Percentiles rank a stretch among this genome's conserved stretches.
phyloP scores from a whole-genome alignment of 2,329 filamentous ascomycete genomes.

The Colletotrichum shisoi region DNA sequence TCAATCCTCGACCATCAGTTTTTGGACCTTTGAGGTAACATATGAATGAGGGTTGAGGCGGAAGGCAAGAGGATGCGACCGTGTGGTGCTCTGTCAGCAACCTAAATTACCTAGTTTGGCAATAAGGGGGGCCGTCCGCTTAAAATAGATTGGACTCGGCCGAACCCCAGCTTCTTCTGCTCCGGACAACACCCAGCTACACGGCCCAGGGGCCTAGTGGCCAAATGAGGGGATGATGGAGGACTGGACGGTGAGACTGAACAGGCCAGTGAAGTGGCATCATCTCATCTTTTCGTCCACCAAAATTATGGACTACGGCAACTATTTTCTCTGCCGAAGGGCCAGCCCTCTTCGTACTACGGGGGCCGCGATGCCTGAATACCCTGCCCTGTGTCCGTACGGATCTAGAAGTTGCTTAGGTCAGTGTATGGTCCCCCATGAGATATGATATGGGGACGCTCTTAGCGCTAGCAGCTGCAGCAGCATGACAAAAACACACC shows the following conservation, averaged over 20 bases:
- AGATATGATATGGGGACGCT: slow-evolving; percentile 25
- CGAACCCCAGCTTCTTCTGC: not conserved
- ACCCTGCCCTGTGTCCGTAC: slow-evolving; percentile 7
- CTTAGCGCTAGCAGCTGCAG: slow-evolving; percentile 23
- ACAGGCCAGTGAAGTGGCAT: slow-evolving; percentile 4
- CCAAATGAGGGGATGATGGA: not conserved
- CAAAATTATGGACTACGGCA: not conserved
- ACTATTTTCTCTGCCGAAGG: not conserved
- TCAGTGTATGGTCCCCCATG: slow-evolving; percentile 7
- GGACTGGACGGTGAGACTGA: slow-evolving; percentile 9
- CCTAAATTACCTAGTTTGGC: not conserved
- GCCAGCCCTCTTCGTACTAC: slow-evolving; percentile 22
- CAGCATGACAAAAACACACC: slow-evolving; percentile 27
- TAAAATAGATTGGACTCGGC: slow-evolving; percentile 25
- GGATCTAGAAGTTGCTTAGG: not conserved
- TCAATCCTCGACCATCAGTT: not conserved
- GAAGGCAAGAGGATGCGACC: not conserved
- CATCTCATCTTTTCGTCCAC: not conserved
- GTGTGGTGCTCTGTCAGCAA: not conserved
- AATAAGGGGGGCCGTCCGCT: slow-evolving; percentile 1
- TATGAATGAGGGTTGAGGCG: not conserved
- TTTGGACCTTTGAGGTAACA: not conserved
- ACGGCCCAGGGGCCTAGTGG: slow-evolving; percentile 5
- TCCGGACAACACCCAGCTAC: slow-evolving; percentile 16
- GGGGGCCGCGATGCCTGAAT: slow-evolving; percentile 11